These are phyloP conservation scores for Penicillium paneum DNA, from an alignment of 2,329 filamentous ascomycete species.

Conservation along the genomic window DNA sequence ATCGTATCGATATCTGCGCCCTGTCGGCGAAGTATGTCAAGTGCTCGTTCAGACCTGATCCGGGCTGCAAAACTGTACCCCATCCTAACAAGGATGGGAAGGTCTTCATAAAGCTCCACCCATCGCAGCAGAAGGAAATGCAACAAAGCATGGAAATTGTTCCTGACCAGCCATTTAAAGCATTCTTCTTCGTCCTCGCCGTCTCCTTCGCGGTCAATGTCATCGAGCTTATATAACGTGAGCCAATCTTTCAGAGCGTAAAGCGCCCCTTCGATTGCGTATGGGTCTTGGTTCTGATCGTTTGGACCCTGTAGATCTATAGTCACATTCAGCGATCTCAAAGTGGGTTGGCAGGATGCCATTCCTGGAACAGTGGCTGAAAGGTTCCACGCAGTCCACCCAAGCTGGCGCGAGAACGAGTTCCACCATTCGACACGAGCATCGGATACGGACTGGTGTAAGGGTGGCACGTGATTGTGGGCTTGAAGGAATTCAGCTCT, in stretches of 20 bases:
- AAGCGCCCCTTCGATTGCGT: not conserved
- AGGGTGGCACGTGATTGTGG: not conserved
- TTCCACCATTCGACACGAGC: slow-evolving; percentile 15
- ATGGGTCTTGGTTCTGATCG: not conserved
- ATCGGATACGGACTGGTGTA: slow-evolving; percentile 10
- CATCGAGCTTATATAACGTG: not conserved
- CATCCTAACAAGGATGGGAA: not conserved
- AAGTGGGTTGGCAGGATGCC: not conserved
- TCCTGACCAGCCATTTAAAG: not conserved
- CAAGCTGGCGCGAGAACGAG: slow-evolving; percentile 20
- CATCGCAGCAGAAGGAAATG: not conserved
- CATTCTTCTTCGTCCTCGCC: not conserved
- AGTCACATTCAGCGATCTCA: not conserved
- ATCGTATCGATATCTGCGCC: not conserved
- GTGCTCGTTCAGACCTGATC: not conserved
- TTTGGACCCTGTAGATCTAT: not conserved
- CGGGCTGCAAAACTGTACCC: not conserved
- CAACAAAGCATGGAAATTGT: not conserved
- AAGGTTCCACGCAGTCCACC: slow-evolving; percentile 27
- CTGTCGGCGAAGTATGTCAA: not conserved
- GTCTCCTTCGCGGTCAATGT: not conserved
- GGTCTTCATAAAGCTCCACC: not conserved
- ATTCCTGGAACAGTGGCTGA: slow-evolving; percentile 2
- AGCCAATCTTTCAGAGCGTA: not conserved
- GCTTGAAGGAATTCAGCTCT: slow-evolving; percentile 9